Conservation (phyloP, 768 basidiomycete genomes). For the Phallus indusiatus region DNA sequence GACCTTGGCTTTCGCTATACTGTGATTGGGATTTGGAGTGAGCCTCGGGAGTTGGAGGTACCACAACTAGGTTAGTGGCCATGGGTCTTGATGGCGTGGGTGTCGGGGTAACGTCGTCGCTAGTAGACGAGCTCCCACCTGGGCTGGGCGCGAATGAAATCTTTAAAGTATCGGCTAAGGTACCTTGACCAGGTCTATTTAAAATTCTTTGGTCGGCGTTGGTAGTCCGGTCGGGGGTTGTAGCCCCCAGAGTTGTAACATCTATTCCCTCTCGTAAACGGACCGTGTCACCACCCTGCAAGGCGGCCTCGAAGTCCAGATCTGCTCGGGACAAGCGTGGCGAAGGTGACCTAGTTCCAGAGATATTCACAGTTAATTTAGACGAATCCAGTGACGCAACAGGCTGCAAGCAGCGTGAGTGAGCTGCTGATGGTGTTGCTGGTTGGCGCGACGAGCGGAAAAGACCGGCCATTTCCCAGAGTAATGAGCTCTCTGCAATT, state of each 20-base stretch:
- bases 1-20: constrained; percentile 60
- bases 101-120: constrained; percentile 17
- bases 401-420: constrained; percentile 44
- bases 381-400: constrained; percentile 42
- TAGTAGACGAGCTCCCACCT: constrained; percentile 23
- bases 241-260: constrained; percentile 54
- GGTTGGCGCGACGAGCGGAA: constrained; percentile 3
- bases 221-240: constrained; percentile 27
- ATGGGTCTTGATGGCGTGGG: constrained; percentile 19
- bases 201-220: constrained; percentile 19
- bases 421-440: constrained; percentile 29
- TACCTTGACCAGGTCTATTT: background rate
- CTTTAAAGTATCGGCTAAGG: constrained; percentile 55
- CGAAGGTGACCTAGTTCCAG: constrained; percentile 25
- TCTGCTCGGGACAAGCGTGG: constrained; percentile 64
- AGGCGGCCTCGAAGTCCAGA: constrained; percentile 73
- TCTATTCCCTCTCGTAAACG: constrained; percentile 63
- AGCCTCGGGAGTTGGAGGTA: constrained; percentile 44
- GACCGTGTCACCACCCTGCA: constrained; percentile 59
- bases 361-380: constrained; percentile 7
- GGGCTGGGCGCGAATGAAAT: constrained; percentile 43
- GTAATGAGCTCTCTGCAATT: background rate
- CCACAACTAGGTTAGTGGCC: background rate
- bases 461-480: background rate
- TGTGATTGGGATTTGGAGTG: constrained; percentile 54